These are phyloP conservation scores for Rusavskia elegans DNA, from an alignment of 495 filamentous ascomycete species.

Conservation along the genomic window DNA sequence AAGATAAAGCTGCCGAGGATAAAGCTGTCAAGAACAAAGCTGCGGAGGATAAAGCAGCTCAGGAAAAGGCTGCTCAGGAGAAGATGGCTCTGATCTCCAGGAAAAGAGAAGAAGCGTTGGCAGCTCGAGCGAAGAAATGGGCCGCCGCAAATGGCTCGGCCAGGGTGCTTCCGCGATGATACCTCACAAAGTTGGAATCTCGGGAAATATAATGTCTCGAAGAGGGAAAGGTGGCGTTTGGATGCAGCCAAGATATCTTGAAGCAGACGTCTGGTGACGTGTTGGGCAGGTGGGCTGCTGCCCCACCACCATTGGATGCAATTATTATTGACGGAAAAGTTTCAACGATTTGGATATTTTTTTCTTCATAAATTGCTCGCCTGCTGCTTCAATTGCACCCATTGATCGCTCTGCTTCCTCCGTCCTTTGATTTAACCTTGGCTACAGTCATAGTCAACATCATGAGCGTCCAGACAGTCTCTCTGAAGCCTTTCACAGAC, in stretches of 20 bases:
- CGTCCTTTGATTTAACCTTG: slow-evolving; percentile 2
- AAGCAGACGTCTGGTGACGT: no score
- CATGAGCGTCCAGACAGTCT: slow-evolving; percentile 64
- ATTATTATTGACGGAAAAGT: background rate
- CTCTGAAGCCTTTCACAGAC: slow-evolving; percentile 68
- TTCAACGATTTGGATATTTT: slow-evolving; percentile 1
- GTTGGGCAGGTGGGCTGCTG: background rate
- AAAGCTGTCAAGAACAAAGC: no score
- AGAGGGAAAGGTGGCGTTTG: background rate
- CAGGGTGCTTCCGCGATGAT: no score
- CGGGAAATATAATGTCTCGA: background rate
- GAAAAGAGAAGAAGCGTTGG: no score
- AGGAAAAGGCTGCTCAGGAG: no score
- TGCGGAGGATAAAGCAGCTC: no score
- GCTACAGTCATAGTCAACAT: slow-evolving; percentile 4
- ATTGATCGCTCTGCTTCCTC: background rate
- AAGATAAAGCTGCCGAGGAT: no score
- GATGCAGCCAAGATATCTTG: no score
- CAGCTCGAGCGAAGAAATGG: no score
- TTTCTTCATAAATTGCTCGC: background rate
- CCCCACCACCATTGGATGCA: background rate
- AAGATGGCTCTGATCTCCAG: no score
- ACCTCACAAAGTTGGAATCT: no score
- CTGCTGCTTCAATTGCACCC: background rate
- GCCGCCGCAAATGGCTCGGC: no score